Conservation (phyloP, 352 stramenopile species). For the Pythium graminicola region DNA sequence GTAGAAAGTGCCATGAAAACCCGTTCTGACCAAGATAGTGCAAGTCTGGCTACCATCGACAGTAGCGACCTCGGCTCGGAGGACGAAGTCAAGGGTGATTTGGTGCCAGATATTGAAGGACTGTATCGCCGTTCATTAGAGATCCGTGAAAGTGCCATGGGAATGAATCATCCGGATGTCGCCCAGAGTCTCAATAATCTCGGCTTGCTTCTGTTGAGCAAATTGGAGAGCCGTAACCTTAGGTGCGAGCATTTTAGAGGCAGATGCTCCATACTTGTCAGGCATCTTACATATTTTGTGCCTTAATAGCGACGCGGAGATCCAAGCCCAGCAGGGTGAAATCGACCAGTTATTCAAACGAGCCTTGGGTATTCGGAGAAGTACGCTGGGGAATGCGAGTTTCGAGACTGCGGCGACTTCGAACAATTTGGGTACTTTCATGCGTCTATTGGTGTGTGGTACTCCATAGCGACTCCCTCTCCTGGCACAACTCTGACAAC, state of each 20-base stretch:
- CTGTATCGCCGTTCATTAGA: slow-evolving; percentile 75
- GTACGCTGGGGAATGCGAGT: slow-evolving; percentile 37
- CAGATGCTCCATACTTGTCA: not conserved
- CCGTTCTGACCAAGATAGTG: slow-evolving; percentile 9
- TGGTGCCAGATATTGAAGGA: slow-evolving; percentile 43
- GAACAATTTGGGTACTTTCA: slow-evolving; percentile 83
- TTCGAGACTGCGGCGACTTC: slow-evolving; percentile 73
- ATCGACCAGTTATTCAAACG: slow-evolving; percentile 60
- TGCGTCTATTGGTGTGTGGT: slow-evolving; percentile 47
- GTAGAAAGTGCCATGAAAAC: slow-evolving; percentile 9
- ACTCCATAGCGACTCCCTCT: not conserved
- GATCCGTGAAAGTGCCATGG: slow-evolving; percentile 62
- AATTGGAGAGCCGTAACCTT: slow-evolving; percentile 45
- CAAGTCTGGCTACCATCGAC: slow-evolving; percentile 15
- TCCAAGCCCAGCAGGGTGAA: slow-evolving; percentile 37
- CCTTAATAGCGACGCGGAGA: slow-evolving; percentile 15
- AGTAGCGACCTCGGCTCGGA: slow-evolving; percentile 16
- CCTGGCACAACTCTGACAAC: not conserved
- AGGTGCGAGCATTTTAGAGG: slow-evolving; percentile 31
- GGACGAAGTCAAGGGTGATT: slow-evolving; percentile 12
- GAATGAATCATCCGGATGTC: slow-evolving; percentile 66
- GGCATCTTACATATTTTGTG: not conserved
- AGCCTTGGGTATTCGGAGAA: slow-evolving; percentile 61
- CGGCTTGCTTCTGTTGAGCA: slow-evolving; percentile 60
- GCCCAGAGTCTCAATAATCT: slow-evolving; percentile 80